These are phyloP conservation scores for Hortiboletus rubellus DNA, from an alignment of 1,284 basidiomycete genomes.

Conservation along the genomic window DNA sequence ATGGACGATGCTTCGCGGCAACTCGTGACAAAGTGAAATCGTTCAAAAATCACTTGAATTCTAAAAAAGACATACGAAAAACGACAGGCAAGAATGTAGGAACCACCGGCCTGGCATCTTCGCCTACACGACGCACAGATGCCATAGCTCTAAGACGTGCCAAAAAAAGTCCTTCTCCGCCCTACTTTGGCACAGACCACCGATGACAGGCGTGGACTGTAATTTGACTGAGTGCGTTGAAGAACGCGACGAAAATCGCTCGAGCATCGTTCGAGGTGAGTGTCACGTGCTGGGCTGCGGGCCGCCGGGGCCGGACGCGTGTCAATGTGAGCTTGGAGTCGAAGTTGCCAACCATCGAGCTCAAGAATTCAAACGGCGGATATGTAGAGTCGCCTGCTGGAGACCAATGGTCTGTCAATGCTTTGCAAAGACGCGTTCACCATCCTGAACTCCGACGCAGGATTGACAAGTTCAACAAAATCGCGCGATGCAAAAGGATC, in stretches of 20 bases:
- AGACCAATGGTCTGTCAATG: too few species aligned
- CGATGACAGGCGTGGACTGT: conserved; percentile 35
- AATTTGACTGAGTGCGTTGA: conserved; percentile 55
- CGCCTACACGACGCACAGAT: conserved; percentile 23
- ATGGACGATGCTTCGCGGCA: too few species aligned
- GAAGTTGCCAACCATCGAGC: neutral
- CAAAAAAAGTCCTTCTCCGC: conserved; percentile 29
- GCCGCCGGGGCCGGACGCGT: neutral
- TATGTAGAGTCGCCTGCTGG: too few species aligned
- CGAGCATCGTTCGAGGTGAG: conserved; percentile 17
- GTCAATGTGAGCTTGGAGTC: too few species aligned
- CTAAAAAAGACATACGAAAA: conserved; percentile 29
- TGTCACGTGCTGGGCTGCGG: conserved; percentile 6
- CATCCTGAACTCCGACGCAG: neutral
- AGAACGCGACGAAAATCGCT: conserved; percentile 1
- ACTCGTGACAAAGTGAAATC: too few species aligned
- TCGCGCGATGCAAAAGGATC: neutral
- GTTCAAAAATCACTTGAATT: too few species aligned
- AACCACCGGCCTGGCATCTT: conserved; percentile 36
- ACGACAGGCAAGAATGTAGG: conserved; percentile 20
- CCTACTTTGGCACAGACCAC: conserved; percentile 39
- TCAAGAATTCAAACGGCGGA: neutral
- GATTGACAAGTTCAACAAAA: neutral
- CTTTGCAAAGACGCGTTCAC: neutral
- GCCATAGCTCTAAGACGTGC: conserved; percentile 32